phyloP scores from a whole-genome alignment of 2,329 filamentous ascomycete genomes.

The Pyrenophora seminiperda region DNA sequence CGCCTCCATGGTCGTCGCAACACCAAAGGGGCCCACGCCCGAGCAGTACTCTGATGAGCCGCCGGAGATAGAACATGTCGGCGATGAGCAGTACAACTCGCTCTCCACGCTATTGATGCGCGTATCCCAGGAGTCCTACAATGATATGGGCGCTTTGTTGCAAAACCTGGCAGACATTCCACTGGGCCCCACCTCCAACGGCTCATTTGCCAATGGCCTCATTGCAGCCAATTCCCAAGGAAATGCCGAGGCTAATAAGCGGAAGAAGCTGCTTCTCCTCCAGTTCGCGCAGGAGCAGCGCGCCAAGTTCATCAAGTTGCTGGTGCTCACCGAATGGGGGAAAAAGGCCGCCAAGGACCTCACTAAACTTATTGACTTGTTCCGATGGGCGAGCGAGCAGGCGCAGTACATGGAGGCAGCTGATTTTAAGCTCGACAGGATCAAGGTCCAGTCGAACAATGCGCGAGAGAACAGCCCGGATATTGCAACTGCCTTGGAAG shows the following conservation, averaged over 20 bases:
- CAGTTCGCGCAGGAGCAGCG: slow-evolving; percentile 80
- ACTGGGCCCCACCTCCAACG: slow-evolving; percentile 59
- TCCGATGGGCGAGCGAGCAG: slow-evolving; percentile 66
- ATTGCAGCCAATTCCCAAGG: slow-evolving; percentile 37
- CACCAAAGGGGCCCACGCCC: slow-evolving; percentile 10
- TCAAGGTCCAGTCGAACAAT: slow-evolving; percentile 73
- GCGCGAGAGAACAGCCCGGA: slow-evolving; percentile 88
- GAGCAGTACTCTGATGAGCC: slow-evolving; percentile 46
- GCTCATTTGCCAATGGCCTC: slow-evolving; percentile 47
- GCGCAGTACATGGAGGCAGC: slow-evolving; percentile 45
- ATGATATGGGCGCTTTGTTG: slow-evolving; percentile 73
- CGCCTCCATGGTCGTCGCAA: slow-evolving; percentile 18
- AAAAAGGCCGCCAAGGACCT: slow-evolving; percentile 69
- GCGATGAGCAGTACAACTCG: slow-evolving; percentile 71
- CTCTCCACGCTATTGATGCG: slow-evolving; percentile 76
- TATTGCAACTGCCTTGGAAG: slow-evolving; percentile 83
- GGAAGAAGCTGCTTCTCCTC: slow-evolving; percentile 75
- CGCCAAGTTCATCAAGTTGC: slow-evolving; percentile 87
- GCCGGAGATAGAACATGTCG: slow-evolving; percentile 69
- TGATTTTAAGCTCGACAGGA: slow-evolving; percentile 65
- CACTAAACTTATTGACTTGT: slow-evolving; percentile 86
- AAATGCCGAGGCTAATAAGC: slow-evolving; percentile 36
- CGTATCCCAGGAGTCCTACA: slow-evolving; percentile 82
- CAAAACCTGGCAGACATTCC: slow-evolving; percentile 72
- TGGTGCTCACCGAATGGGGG: slow-evolving; percentile 91